Percentiles rank a stretch among this genome's conserved stretches.
phyloP scores from a whole-genome alignment of 306 rosid species.

The Sophora flavescens region DNA sequence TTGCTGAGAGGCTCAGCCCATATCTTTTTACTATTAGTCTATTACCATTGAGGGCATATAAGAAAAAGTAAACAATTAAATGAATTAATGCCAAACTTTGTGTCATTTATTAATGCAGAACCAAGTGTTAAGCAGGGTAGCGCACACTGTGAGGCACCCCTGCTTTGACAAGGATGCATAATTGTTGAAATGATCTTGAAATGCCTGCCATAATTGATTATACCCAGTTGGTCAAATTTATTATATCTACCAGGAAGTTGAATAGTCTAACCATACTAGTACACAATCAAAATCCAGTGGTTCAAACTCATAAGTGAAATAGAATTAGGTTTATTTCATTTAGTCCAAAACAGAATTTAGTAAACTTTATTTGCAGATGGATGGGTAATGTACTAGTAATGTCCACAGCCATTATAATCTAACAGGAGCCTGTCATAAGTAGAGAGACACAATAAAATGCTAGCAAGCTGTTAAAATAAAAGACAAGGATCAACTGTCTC shows the following conservation, averaged over 20 bases:
- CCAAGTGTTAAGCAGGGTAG: conserved; percentile 2
- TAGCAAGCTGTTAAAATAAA: neutral
- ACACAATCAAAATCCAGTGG: conserved; percentile 2
- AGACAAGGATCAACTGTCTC: neutral
- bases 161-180: neutral
- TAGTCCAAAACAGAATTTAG: neutral
- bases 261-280: neutral
- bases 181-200: neutral
- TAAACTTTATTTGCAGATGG: neutral
- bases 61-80: conserved; percentile 26
- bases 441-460: neutral
- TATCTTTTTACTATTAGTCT: neutral
- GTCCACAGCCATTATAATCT: neutral
- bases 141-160: neutral
- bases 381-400: neutral
- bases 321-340: conserved; percentile 26
- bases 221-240: conserved; percentile 4
- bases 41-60: conserved; percentile 19
- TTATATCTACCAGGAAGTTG: conserved; percentile 17
- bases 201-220: conserved; percentile 14
- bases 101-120: conserved; percentile 6
- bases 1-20: conserved; percentile 6
- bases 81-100: conserved; percentile 26
- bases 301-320: conserved; percentile 23
- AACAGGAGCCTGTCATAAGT: neutral